A percentile compares a stretch with the other conserved stretches of the same genome.
Conservation (phyloP, 23 red algal species). For the Cyanidiococcus yangmingshanensis region DNA sequence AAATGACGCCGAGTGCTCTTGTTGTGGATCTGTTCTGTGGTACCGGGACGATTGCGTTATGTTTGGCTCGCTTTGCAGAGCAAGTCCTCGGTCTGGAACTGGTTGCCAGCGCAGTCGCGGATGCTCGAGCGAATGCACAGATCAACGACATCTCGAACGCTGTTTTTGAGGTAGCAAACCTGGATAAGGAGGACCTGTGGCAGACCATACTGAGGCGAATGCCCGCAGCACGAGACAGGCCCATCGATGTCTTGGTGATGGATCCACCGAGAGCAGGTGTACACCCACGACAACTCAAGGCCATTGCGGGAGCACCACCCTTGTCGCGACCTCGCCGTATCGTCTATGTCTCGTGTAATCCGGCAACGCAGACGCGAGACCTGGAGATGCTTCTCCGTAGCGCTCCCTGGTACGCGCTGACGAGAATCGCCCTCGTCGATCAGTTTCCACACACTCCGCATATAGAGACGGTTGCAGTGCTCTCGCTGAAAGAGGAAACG, state of each 20-base stretch:
- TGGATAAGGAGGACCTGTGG: constrained; percentile 22
- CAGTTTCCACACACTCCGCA: constrained; percentile 98
- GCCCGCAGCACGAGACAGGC: neutral
- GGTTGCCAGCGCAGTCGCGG: constrained; percentile 48
- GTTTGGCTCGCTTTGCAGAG: constrained; percentile 33
- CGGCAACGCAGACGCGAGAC: constrained; percentile 75
- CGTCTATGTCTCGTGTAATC: constrained; percentile 98
- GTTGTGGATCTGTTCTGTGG: constrained; percentile 95
- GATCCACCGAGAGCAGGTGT: constrained; percentile 92
- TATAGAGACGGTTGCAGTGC: constrained; percentile 52
- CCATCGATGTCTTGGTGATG: constrained; percentile 64
- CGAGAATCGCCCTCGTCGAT: constrained; percentile 63
- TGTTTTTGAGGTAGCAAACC: constrained; percentile 43
- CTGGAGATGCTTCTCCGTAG: constrained; percentile 27
- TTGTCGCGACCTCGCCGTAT: constrained; percentile 39
- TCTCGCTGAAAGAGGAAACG: constrained; percentile 23
- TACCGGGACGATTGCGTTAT: constrained; percentile 86
- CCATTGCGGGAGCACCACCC: constrained; percentile 25
- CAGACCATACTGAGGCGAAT: neutral
- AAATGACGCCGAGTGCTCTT: constrained; percentile 20
- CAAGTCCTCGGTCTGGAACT: constrained; percentile 68
- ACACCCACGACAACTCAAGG: constrained; percentile 52
- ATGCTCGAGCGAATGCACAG: constrained; percentile 56
- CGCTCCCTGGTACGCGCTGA: constrained; percentile 33
- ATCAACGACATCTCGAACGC: constrained; percentile 54